Evolutionary conservation across 495 filamentous ascomycete genomes (phyloP), one percentile per base, ranked within the genome.

Genomic region (Aspergillus avenaceus): DNA sequence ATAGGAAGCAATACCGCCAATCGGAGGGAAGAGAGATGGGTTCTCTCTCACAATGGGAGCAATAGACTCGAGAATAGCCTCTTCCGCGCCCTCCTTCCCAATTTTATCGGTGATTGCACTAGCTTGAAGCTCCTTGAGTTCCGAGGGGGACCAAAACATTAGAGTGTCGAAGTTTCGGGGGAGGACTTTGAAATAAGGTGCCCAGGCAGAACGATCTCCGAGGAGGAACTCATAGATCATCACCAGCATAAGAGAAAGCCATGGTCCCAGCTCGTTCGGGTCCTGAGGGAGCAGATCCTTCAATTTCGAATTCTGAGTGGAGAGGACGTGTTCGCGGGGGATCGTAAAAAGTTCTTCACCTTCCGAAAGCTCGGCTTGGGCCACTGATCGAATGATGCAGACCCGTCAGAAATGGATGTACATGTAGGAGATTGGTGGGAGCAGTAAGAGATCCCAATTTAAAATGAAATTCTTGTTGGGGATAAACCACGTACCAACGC

Each of bases 101-200:
- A 97, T 88, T 59, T 91, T 95, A 47, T 81, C 66, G 8, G 85
- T 63, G 24, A 96, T 82, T 4, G 86, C 79, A 56, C 87, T 90
- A 14, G 81, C 88, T 65, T 91, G 87, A 18, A 97, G 79, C 55
- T 87, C 77, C 3, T 67, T 63, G 13, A 96, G 71, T 65, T 96
- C 90, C 0, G 69, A 62, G 6, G 75, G 61, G 2, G 84, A 78
- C 92, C 92, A 97, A 70, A 91, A 97, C 81, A 96, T 95, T 55
- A 93, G 74, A 2, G 89, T 95, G 65, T 95, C 79, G 53, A 97
- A 95, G 16, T 77, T 61, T n/a, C 61, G 58, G 0, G 91, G 92
- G 11, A 97, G 73, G 32, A 97, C 73, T n/a, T 79, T 75, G 53
- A 96, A 80, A 70, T 97, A 97, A 0, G 83, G 80, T 21, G 77